Base-by-base conservation (phyloP, 1,284 basidiomycete genomes). In the Trametes polyzona region DNA sequence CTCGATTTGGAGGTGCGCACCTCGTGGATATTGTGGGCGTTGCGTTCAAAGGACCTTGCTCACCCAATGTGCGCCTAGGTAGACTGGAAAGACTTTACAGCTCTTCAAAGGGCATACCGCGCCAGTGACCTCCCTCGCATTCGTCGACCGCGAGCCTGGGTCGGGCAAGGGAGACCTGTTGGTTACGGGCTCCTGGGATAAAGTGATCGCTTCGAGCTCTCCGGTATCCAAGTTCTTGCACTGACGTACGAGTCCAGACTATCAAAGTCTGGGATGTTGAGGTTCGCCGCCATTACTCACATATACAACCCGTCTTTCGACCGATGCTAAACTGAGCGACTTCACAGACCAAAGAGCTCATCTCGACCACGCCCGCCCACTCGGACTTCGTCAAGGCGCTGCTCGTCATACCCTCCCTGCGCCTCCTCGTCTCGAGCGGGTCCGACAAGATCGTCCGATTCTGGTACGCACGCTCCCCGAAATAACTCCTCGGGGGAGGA, bases 181-280 rank as follows among this genome's bases (percentile, higher is more conserved):
- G 33, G 81, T 96, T 59, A 93, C 92, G 39, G 93, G 91, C 19
- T 94, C 94, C 39, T 97, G 95, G 95, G 95, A 97, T 71, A 88
- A 90, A 73, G 90, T 84, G 65, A 55, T 69, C 39, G 39, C 12
- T 29, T 24, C 29, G 17, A 14, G 19, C 3, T 24, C 52, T 19
- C 32, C 50, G 32, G 41, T 33, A 7, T 14, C 6, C 17, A 19
- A 39, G 37, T n/a, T n/a, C 33, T 14, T 26, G 12, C 57, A 49
- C 68, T 68, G 40, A 66, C 40, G 14, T 23, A 47, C 24, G 21
- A 11, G 4, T 36, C 1, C 61, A 93, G 90, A 87, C 87, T 0
- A 90, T 96, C 70, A 88, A 86, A 67, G 61, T 94, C 2, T 97
- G 94, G 95, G 80, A 95, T 67, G 82, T 82, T 3, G 69, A 83